Evolutionary conservation across 805 yeast species (phyloP), one percentile per base, ranked within the genome.

Genomic region (Wickerhamomyces silvicola): DNA sequence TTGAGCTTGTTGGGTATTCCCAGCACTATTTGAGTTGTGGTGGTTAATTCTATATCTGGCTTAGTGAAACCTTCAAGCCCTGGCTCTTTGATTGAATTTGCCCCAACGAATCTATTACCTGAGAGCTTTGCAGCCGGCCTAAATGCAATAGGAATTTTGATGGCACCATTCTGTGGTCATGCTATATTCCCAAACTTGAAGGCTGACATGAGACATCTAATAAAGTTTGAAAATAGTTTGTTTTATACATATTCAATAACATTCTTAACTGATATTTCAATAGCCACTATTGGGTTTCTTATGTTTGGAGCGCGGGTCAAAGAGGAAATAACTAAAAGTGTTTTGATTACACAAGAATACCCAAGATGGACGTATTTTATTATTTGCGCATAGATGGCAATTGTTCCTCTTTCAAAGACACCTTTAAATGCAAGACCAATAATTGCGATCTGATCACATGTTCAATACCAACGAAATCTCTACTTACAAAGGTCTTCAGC

Each of bases 161-260:
- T 81, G 68, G 86, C 88, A 4, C 86, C 87, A 10, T 81, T 84
- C 75, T 90, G 90, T 35, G 92, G 92, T 3, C 90, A 81, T 52
- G 84, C 86, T 2, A 78, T 82, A 6, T 80, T 80, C 43, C 90
- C 90, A 2, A 83, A 79, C 45, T 59, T 81, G 27, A 77, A 74
- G 51, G 60, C 71, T 24, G 92, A 81, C 52, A 82, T 81, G 82
- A 67, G 76, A 47, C 78, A 70, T 34, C 86, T 86, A 6, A 52
- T 61, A 19, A 72, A 70, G 40, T 80, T 72, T 54, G 57, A 59
- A 13, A 50, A 52, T 11, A 75, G 86, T 38, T 62, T 80, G 48
- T 58, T 62, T 28, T 53, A 68, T 3, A 76, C 90, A 0, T 82
- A 79, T 43, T 49, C 69, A 16, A 75, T 79, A 38, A 75, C 86